Evolutionary conservation across 2,329 filamentous ascomycete species (phyloP), one percentile per base, ranked within the genome.

Genomic region (Sclerotinia sclerotiorum): DNA sequence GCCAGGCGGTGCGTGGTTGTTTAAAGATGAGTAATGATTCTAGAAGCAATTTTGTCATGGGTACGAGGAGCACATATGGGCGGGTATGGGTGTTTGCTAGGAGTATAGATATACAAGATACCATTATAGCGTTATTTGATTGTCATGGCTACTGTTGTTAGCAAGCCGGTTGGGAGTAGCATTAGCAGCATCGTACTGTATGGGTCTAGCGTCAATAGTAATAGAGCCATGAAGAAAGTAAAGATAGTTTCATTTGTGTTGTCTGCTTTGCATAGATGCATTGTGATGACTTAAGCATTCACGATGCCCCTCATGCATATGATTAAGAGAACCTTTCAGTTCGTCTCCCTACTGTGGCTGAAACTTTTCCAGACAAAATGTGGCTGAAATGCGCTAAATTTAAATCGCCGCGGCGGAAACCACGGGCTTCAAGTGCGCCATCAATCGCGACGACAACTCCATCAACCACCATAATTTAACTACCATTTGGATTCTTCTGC

Each of bases 1-100:
- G 44, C 85, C 86, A 2, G 88, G 87, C 6, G 94, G 94, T 0
- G 83, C 85, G 70, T 98, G 91, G 90, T 78, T 90, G 7, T 97
- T 97, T 76, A 85, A 87, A 72, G 94, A 97, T 78, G 94, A 97
- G 78, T 75, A 58, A 46, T 46, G 52, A 64, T 62, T 39, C 5
- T 8, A 39, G 15, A 13, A 13, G 8, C 24, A 13, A 39, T 19
- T 19, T 7, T 19, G 21, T 61, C 42, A 13, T 39, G 2, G 21
- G 4, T 35, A 35, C 5, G 15, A 11, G 48, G 24, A 29, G 48
- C 62, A 24, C 10, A 44, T 32, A 54, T 44, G 32, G 56, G 42
- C 24, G 57, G 21, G 15, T 2, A 42, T 35, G 32, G 27, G 42
- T 6, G 29, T 32, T 51, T 48, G n/a, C 1, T 32, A 19, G 65